Conservation (phyloP, 352 stramenopile species). For the Pythium periplocum region DNA sequence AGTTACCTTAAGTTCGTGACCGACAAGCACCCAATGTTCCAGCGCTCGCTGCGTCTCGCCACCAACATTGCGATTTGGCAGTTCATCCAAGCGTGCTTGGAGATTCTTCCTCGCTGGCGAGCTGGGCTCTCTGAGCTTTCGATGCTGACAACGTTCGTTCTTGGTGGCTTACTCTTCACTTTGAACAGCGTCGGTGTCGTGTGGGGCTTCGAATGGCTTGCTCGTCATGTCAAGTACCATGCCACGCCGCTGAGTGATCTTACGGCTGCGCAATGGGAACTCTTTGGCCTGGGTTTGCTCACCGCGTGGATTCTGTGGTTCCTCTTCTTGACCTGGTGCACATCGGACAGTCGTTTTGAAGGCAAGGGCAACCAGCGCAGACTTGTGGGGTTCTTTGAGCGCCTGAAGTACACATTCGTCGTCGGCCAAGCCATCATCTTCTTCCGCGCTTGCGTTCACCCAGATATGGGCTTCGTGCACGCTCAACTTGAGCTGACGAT, state of each 20-base stretch:
- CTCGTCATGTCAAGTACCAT: constrained; percentile 60
- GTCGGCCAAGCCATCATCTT: constrained; percentile 79
- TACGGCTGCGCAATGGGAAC: constrained; percentile 65
- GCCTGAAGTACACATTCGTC: constrained; percentile 80
- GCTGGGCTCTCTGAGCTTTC: constrained; percentile 49
- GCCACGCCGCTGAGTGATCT: constrained; percentile 68
- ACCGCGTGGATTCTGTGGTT: constrained; percentile 83
- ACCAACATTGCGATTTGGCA: constrained; percentile 80
- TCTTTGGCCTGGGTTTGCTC: constrained; percentile 75
- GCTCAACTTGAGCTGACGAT: constrained; percentile 85
- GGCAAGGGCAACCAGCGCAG: constrained; percentile 62
- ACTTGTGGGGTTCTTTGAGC: constrained; percentile 63
- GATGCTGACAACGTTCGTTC: constrained; percentile 41
- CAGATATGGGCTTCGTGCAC: constrained; percentile 83
- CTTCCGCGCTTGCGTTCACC: constrained; percentile 67
- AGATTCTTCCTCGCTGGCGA: constrained; percentile 75
- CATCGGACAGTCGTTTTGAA: constrained; percentile 41
- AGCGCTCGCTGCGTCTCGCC: constrained; percentile 70
- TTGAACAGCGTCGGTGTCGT: constrained; percentile 60
- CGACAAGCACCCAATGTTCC: constrained; percentile 77
- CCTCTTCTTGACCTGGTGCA: constrained; percentile 58
- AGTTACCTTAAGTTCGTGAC: constrained; percentile 84
- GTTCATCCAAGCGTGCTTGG: constrained; percentile 81
- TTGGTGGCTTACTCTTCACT: constrained; percentile 48
- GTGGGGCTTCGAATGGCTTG: constrained; percentile 75